phyloP scores from a whole-genome alignment of 495 filamentous ascomycete species.

The Collariella sp. region DNA sequence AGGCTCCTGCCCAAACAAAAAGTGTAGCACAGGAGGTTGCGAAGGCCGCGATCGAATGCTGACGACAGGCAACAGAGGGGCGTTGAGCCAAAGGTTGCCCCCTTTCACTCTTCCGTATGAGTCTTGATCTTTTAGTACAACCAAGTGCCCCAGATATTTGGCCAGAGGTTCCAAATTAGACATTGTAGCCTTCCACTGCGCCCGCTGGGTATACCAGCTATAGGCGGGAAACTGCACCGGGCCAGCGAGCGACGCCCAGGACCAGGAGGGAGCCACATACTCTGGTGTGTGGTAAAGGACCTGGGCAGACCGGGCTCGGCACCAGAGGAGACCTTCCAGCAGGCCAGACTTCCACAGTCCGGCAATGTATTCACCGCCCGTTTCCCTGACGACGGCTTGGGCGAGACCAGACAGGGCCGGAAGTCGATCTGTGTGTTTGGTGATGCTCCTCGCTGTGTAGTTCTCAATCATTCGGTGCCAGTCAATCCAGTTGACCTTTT shows the following conservation, averaged over 20 bases:
- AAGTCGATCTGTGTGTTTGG: conserved; percentile 27
- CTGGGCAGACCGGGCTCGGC: background rate
- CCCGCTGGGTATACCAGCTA: conserved; percentile 12
- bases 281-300: conserved; percentile 2
- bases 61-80: conserved; percentile 11
- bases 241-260: conserved; percentile 30
- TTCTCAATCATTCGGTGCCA: conserved; percentile 24
- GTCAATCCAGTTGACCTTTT: conserved; percentile 7
- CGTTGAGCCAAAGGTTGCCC: conserved; percentile 5
- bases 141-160: conserved; percentile 2
- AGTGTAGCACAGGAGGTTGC: conserved; percentile 1
- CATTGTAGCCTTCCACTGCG: conserved; percentile 11
- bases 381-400: conserved; percentile 6
- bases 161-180: conserved; percentile 17
- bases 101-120: background rate
- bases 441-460: conserved; percentile 22
- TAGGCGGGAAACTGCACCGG: conserved; percentile 19
- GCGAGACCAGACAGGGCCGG: conserved; percentile 30
- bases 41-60: background rate
- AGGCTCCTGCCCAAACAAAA: conserved; percentile 8
- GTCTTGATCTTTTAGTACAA: conserved; percentile 1
- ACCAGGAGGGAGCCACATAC: conserved; percentile 30
- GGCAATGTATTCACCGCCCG: conserved; percentile 15
- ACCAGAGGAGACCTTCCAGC: conserved; percentile 24
- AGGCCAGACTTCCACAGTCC: conserved; percentile 24